These are phyloP conservation scores for Ambrosia artemisiifolia DNA, from an alignment of 129 eudicot species.

Conservation along the genomic window DNA sequence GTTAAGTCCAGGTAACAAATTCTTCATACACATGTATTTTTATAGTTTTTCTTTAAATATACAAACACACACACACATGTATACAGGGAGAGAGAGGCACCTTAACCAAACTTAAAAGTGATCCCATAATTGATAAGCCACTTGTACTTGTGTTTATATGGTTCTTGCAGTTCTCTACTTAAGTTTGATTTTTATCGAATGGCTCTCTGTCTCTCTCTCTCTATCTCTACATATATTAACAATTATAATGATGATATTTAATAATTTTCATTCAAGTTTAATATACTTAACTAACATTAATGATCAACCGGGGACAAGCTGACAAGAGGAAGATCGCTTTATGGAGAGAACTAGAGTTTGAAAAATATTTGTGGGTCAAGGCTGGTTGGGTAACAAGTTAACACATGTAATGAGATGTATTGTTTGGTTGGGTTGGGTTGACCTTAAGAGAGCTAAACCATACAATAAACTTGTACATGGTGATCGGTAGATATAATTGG, in stretches of 20 bases:
- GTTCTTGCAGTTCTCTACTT: too few relatives aligned
- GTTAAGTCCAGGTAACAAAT: conserved; percentile 74
- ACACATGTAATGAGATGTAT: background rate
- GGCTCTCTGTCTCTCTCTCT: too few relatives aligned
- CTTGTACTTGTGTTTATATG: too few relatives aligned
- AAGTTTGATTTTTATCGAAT: too few relatives aligned
- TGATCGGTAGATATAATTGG: too few relatives aligned
- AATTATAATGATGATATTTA: too few relatives aligned
- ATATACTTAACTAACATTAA: background rate
- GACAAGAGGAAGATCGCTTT: background rate
- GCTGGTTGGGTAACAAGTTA: background rate
- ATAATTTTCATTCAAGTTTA: too few relatives aligned
- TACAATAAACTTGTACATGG: too few relatives aligned
- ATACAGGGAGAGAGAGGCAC: too few relatives aligned
- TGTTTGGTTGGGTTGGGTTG: background rate
- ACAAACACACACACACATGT: background rate
- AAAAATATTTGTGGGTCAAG: background rate
- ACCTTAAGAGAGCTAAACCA: background rate
- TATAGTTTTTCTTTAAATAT: background rate
- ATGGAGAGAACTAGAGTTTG: background rate
- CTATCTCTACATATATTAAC: too few relatives aligned
- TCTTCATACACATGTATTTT: background rate
- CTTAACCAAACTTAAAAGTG: too few relatives aligned
- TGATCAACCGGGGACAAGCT: background rate
- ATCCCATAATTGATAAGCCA: too few relatives aligned